phyloP scores from a whole-genome alignment of 106 monocot species.

The Dendrobium catenatum region DNA sequence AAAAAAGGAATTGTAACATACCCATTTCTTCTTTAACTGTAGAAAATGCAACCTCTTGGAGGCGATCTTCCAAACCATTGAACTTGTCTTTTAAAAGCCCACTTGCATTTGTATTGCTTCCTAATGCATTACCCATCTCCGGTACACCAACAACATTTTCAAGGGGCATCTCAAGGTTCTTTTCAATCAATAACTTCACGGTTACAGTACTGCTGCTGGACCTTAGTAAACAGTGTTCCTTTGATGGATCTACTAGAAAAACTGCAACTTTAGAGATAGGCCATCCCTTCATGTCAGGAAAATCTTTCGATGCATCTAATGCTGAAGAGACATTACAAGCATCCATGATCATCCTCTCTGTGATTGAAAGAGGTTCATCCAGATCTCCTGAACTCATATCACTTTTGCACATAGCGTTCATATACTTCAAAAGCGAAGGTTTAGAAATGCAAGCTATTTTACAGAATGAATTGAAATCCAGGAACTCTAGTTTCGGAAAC shows the following conservation, averaged over 20 bases:
- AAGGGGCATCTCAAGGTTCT: constrained; percentile 20
- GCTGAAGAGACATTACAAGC: constrained; percentile 46
- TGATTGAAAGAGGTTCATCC: constrained; percentile 25
- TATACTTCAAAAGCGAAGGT: constrained; percentile 24
- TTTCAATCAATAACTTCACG: constrained; percentile 60
- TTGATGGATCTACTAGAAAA: constrained; percentile 37
- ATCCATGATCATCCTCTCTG: constrained; percentile 47
- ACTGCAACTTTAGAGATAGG: constrained; percentile 58
- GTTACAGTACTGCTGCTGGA: constrained; percentile 25
- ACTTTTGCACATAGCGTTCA: constrained; percentile 28
- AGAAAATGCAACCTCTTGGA: constrained; percentile 39
- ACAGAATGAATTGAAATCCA: constrained; percentile 41
- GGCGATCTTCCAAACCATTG: constrained; percentile 4
- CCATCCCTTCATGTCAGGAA: constrained; percentile 37
- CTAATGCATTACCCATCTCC: neutral
- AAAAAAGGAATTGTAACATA: neutral
- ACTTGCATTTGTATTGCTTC: neutral
- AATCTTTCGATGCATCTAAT: constrained; percentile 35
- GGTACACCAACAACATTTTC: neutral
- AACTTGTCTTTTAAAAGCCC: neutral
- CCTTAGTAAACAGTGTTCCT: constrained; percentile 44
- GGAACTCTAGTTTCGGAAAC: constrained; percentile 44
- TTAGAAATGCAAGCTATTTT: constrained; percentile 33
- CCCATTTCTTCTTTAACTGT: constrained; percentile 45
- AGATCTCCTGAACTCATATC: constrained; percentile 4